These are phyloP conservation scores for Fusarium papillatum DNA, from an alignment of 2,329 filamentous ascomycete species.

Conservation along the genomic window DNA sequence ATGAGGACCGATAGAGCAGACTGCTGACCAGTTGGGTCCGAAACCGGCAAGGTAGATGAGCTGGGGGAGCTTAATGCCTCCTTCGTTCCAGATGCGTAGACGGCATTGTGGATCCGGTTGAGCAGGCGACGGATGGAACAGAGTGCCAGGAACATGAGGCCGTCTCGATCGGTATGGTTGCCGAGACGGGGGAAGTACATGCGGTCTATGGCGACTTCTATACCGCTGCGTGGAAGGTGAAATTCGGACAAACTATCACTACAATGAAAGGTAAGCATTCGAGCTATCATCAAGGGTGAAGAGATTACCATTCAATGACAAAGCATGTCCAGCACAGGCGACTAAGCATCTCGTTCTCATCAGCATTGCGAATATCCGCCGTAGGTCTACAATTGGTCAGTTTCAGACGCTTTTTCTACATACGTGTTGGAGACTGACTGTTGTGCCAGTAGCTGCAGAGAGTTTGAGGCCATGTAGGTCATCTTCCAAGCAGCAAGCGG, in stretches of 20 bases:
- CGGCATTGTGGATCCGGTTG: conserved; percentile 42
- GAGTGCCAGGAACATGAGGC: conserved; percentile 26
- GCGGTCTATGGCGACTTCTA: conserved; percentile 11
- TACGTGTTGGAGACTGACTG: not conserved
- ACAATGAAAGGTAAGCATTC: not conserved
- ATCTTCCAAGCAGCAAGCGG: not conserved
- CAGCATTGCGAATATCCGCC: not conserved
- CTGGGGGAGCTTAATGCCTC: not conserved
- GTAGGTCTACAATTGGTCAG: not conserved
- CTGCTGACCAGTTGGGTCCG: too few relatives aligned
- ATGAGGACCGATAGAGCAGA: conserved; percentile 13
- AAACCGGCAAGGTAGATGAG: conserved; percentile 4
- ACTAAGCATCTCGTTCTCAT: not conserved
- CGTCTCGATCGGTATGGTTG: not conserved
- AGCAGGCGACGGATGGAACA: conserved; percentile 40
- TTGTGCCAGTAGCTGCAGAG: not conserved
- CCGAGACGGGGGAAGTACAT: conserved; percentile 8
- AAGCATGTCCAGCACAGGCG: conserved; percentile 44
- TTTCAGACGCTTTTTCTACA: not conserved
- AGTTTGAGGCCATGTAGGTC: not conserved
- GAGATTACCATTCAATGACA: conserved; percentile 39
- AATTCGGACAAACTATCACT: conserved; percentile 14
- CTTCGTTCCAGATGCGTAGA: conserved; percentile 11
- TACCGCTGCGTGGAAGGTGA: conserved; percentile 9
- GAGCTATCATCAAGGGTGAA: not conserved